phyloP scores from a whole-genome alignment of 1,284 basidiomycete species.

The Bjerkandera adusta region DNA sequence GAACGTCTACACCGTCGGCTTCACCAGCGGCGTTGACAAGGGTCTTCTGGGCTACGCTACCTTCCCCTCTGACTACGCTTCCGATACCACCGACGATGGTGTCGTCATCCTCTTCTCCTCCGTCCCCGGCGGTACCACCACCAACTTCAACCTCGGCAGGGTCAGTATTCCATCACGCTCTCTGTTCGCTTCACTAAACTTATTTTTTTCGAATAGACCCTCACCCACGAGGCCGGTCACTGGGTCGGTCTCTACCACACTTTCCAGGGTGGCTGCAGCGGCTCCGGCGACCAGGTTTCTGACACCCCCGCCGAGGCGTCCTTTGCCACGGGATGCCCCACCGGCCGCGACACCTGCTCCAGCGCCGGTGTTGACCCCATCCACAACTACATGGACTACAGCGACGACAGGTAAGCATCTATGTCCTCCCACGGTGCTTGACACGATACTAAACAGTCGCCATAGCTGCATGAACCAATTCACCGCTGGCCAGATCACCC shows the following conservation, averaged over 20 bases:
- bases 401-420: constrained; percentile 20
- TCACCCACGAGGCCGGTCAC: constrained; percentile 57
- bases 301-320: constrained; percentile 50
- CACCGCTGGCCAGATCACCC: constrained; percentile 43
- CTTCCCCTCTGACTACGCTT: constrained; percentile 43
- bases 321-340: constrained; percentile 46
- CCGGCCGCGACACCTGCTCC: constrained; percentile 45
- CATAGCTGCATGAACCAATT: constrained; percentile 46
- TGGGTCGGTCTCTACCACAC: constrained; percentile 61
- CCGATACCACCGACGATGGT: constrained; percentile 43
- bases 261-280: constrained; percentile 55
- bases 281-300: constrained; percentile 45
- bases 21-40: constrained; percentile 19
- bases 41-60: constrained; percentile 50
- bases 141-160: constrained; percentile 45
- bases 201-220: constrained; percentile 33
- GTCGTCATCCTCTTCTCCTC: constrained; percentile 50
- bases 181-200: background rate
- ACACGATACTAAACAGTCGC: background rate
- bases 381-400: constrained; percentile 36
- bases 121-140: constrained; percentile 45
- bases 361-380: constrained; percentile 37
- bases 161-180: constrained; percentile 6
- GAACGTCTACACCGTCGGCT: constrained; percentile 54
- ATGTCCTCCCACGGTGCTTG: background rate